Conservation (phyloP, 108 stramenopile genomes). For the Schizochytrium sp. region DNA sequence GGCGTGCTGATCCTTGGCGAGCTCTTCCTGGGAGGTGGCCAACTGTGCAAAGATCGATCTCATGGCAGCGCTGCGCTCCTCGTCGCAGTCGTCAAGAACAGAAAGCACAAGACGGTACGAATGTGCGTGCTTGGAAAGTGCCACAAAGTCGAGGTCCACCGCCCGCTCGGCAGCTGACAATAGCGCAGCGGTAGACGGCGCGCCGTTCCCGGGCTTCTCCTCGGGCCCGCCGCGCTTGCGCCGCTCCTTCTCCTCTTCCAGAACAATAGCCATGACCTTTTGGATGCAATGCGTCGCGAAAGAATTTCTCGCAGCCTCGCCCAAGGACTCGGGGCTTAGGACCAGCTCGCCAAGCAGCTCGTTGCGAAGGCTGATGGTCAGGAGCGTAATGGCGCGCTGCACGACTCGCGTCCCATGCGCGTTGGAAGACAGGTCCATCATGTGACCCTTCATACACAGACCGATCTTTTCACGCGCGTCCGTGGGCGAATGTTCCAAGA, state of each 20-base stretch:
- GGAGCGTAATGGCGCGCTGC: not conserved
- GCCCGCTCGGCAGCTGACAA: not conserved
- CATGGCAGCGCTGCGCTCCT: not conserved
- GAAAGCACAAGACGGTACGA: not conserved
- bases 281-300: constrained; percentile 6
- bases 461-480: constrained; percentile 20
- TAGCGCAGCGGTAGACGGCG: not conserved
- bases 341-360: not conserved
- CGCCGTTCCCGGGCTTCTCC: not conserved
- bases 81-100: constrained; percentile 4
- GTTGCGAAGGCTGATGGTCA: not conserved
- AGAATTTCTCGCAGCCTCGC: not conserved
- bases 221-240: not conserved
- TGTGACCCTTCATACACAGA: not conserved
- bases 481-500: constrained; percentile 18
- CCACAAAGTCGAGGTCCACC: not conserved
- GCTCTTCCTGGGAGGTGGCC: not conserved
- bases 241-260: not conserved
- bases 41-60: not conserved
- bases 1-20: constrained; percentile 10
- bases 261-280: not conserved
- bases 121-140: not conserved
- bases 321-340: not conserved
- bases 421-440: not conserved
- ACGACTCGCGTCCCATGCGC: not conserved